Conservation (phyloP, 495 filamentous ascomycete genomes). For the Aspergillus steynii region DNA sequence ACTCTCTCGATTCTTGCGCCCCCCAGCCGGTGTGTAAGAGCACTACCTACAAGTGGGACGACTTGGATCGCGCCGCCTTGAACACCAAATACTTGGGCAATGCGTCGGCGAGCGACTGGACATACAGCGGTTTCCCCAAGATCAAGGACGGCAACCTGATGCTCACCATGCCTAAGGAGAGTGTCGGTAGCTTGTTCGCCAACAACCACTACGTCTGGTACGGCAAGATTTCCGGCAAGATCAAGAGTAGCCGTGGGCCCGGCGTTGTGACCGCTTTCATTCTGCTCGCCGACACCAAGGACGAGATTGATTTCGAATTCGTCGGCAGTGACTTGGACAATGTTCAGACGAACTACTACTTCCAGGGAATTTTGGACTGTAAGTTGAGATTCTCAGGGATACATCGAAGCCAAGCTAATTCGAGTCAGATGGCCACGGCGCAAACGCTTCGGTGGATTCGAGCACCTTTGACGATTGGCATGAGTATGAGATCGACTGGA, state of each 20-base stretch:
- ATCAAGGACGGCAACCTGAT: slow-evolving; percentile 61
- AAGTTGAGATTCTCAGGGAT: slow-evolving; percentile 42
- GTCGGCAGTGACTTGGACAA: slow-evolving; percentile 75
- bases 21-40: slow-evolving; percentile 79
- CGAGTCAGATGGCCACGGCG: slow-evolving; percentile 65
- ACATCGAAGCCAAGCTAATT: not conserved
- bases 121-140: slow-evolving; percentile 74
- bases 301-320: slow-evolving; percentile 97
- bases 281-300: slow-evolving; percentile 88
- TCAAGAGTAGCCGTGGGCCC: slow-evolving; percentile 81
- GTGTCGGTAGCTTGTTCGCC: slow-evolving; percentile 80
- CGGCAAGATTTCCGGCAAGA: slow-evolving; percentile 79
- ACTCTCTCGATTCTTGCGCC: slow-evolving; percentile 80
- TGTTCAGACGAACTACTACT: slow-evolving; percentile 95
- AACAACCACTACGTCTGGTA: slow-evolving; percentile 96
- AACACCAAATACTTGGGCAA: slow-evolving; percentile 87
- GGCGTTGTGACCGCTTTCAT: slow-evolving; percentile 98
- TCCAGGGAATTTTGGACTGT: slow-evolving; percentile 92
- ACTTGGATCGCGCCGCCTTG: slow-evolving; percentile 63
- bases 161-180: slow-evolving; percentile 84
- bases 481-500: slow-evolving; percentile 93
- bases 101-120: slow-evolving; percentile 76
- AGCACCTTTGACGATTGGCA: slow-evolving; percentile 81
- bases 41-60: slow-evolving; percentile 65
- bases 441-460: slow-evolving; percentile 64